These are phyloP conservation scores for Geranomyces michiganensis DNA, from an alignment of 192 early-diverging fungal species.

Conservation along the genomic window DNA sequence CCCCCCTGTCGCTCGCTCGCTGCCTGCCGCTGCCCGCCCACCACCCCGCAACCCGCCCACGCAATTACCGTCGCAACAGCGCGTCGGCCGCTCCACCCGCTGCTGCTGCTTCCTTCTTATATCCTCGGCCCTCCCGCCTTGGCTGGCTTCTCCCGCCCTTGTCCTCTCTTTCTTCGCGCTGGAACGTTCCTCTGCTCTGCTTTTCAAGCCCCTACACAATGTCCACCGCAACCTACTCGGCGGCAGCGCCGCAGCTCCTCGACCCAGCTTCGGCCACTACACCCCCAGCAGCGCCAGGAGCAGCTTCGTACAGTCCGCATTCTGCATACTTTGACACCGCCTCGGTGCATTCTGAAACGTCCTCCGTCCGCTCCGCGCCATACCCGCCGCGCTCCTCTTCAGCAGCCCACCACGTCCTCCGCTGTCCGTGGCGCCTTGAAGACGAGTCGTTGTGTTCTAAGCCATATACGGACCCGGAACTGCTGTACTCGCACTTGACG, in stretches of 20 bases:
- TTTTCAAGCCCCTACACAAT: no score
- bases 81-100: no score
- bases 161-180: no score
- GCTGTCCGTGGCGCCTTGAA: slow-evolving; percentile 23
- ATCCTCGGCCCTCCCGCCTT: background rate
- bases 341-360: slow-evolving; percentile 13
- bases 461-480: slow-evolving; percentile 56
- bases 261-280: background rate
- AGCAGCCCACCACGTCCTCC: background rate
- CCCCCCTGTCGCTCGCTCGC: no score
- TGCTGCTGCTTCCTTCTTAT: background rate
- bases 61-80: no score
- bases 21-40: no score
- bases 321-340: slow-evolving; percentile 3
- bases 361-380: slow-evolving; percentile 23
- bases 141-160: background rate
- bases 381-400: slow-evolving; percentile 11
- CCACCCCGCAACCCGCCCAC: no score
- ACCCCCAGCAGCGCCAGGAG: background rate
- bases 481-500: slow-evolving; percentile 83
- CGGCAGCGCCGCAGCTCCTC: no score
- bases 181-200: no score
- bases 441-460: slow-evolving; percentile 18
- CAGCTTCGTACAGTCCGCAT: background rate
- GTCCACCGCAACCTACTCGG: no score